Evolutionary conservation across 805 yeast species (phyloP), one percentile per base, ranked within the genome.

Genomic region (Saccharomycopsis sp.): DNA sequence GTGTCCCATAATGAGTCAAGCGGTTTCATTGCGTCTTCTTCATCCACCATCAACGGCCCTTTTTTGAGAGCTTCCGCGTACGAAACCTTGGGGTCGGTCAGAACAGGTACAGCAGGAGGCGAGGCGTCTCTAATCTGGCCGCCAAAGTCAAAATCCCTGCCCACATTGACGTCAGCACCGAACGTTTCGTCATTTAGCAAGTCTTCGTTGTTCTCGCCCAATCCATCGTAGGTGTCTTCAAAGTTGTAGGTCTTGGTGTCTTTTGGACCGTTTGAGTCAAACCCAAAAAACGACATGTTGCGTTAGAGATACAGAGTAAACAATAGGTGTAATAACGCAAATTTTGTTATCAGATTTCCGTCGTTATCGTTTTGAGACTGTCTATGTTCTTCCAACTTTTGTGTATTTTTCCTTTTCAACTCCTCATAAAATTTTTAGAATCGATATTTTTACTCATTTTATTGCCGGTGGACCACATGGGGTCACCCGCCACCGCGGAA

Each of bases 111-210:
- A 56, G 73, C 60, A 60, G 68, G 50, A 63, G 56, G 16, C 59
- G 66, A 55, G 57, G 68, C 34, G 64, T 70, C 52, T 62, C 69
- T 8, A 14, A 71, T 66, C 55, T 66, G 61, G 46, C 74, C 73
- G 3, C 84, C 83, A 69, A 87, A 88, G 67, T 81, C 81, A 65
- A 85, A 87, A 64, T 87, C 89, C 62, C 79, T 78, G 34, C 84
- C 82, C 55, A 83, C 46, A 7, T 74, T 69, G 29, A 75, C 76
- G 51, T 73, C 76, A 47, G 71, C 74, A 24, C 94, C 95, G 71
- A 89, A 89, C 0, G 95, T 89, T 67, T 85, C 91, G 62, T 83
- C 88, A 67, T 89, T 88, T 64, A 85, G 77, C 44, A 87, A 94
- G 67, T 89, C 97, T 52, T 86, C 91, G 34, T 80, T 85, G 58